Evolutionary conservation across 1,284 basidiomycete genomes (phyloP), one percentile per base, ranked within the genome.

Genomic region (Ganoderma sp.): DNA sequence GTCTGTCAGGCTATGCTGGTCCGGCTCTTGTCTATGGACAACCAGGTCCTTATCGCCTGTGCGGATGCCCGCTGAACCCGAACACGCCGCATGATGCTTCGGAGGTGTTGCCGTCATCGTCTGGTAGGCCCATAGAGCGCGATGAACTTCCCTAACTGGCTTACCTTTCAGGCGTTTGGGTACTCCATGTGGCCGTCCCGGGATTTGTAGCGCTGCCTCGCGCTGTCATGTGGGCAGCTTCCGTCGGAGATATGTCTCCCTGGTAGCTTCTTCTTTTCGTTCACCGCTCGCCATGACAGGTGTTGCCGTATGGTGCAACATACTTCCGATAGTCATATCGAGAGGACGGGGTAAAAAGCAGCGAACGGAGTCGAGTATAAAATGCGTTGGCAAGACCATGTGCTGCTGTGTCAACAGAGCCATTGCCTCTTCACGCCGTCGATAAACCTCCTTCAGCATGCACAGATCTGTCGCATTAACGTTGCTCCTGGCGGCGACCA

Each of bases 211-310:
- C 7, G 10, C 48, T 22, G 4, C 22, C 28, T 14, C 19, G 15
- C 19, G 1, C 15, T 41, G 50, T 67, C 67, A 67, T 64, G 59
- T 42, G 67, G 37, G 32, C 63, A n/a, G 12, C 54, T 64, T 67
- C 57, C 19, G 48, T 67, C 67, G 58, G 63, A 37, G 67, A 67
- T 67, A 67, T 39, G 45, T 58, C 54, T 39, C 57, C 32, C n/a
- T 52, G 9, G 42, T 7, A 39, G n/a, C 57, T 65, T 65, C 45
- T 65, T n/a, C 28, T 43, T 22, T n/a, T n/a, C 45, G 45, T 59
- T 37, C 45, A n/a, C 39, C 32, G 48, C 41, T 15, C 12, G 7
- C 28, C 19, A 34, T 19, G 45, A 6, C 48, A 25, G 48, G 48
- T 25, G 48, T 52, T 25, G 48, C 25, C 48, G 48, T 52, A 52